phyloP scores from a whole-genome alignment of 495 filamentous ascomycete species.

The Evernia prunastri region DNA sequence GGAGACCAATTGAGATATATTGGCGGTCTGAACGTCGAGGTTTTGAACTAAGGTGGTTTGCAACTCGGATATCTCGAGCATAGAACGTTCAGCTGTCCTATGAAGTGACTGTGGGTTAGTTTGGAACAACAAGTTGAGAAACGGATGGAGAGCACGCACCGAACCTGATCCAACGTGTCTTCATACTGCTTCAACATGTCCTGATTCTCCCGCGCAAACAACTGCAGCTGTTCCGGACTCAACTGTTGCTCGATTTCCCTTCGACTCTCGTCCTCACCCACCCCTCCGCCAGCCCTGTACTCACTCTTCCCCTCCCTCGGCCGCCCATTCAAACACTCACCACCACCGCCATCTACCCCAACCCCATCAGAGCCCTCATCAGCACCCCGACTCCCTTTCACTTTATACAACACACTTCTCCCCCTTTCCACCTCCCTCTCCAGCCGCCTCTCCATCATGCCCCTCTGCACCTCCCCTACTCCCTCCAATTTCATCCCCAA shows the following conservation, averaged over 20 bases:
- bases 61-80: constrained; percentile 87
- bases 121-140: not conserved
- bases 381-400: constrained; percentile 30
- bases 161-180: constrained; percentile 84
- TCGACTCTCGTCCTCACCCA: constrained; percentile 30
- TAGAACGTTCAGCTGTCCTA: constrained; percentile 82
- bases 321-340: constrained; percentile 24
- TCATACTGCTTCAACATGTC: constrained; percentile 89
- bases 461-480: constrained; percentile 67
- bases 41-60: constrained; percentile 83
- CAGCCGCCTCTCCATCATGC: constrained; percentile 86
- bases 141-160: constrained; percentile 47
- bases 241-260: constrained; percentile 54
- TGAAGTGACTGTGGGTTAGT: not conserved
- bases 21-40: constrained; percentile 73
- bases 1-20: constrained; percentile 80
- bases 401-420: constrained; percentile 76
- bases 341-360: constrained; percentile 5
- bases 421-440: constrained; percentile 80
- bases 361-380: not conserved
- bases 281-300: not conserved
- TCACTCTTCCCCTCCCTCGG: not conserved
- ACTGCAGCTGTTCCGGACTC: constrained; percentile 75
- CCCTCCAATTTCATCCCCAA: constrained; percentile 66
- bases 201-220: constrained; percentile 92